These are phyloP conservation scores for Exsudoporus frostii DNA, from an alignment of 768 basidiomycete genomes.

Conservation along the genomic window DNA sequence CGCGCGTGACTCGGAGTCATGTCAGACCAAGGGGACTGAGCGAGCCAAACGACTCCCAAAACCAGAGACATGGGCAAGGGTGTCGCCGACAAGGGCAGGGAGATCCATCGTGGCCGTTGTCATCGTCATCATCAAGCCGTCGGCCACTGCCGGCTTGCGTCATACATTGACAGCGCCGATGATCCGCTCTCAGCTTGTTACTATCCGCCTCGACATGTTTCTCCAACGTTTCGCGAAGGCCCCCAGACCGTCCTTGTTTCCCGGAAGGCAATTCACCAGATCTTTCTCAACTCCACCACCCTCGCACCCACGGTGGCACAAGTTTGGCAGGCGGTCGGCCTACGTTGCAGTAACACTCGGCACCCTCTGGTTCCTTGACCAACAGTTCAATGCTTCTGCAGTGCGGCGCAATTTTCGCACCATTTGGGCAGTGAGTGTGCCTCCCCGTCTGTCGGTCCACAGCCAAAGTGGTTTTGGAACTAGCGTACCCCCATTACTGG, in stretches of 20 bases:
- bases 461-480: neutral
- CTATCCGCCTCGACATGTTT: slow-evolving; percentile 1
- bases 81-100: too few species aligned
- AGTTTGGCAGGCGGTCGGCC: slow-evolving; percentile 18
- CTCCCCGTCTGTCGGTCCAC: neutral
- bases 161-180: too few species aligned
- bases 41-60: too few species aligned
- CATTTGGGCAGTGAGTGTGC: slow-evolving; percentile 43
- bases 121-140: too few species aligned
- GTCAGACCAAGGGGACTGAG: too few species aligned
- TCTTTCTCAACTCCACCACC: neutral
- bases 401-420: slow-evolving; percentile 46
- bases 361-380: slow-evolving; percentile 38
- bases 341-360: slow-evolving; percentile 29
- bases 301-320: slow-evolving; percentile 7
- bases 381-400: slow-evolving; percentile 48
- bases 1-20: too few species aligned
- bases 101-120: too few species aligned
- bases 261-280: neutral
- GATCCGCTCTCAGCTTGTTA: neutral
- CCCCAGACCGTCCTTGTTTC: neutral
- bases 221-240: neutral
- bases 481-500: neutral
- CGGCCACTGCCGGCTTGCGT: too few species aligned
- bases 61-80: too few species aligned